Evolutionary conservation across 2,329 filamentous ascomycete genomes (phyloP).

Genomic region (Botryotinia narcissicola): DNA sequence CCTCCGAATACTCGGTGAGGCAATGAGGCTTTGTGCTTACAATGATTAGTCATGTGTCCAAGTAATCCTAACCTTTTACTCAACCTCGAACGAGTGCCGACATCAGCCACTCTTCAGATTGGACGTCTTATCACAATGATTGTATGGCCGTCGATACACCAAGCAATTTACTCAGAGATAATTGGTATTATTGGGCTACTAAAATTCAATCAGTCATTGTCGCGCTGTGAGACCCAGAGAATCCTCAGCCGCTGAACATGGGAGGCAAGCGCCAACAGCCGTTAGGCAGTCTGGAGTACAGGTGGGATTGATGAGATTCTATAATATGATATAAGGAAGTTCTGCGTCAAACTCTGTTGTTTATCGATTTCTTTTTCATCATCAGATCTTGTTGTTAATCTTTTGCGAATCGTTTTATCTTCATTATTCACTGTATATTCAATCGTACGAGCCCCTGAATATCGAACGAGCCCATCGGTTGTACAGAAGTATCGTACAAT

Average conservation of each 20-base stretch:
- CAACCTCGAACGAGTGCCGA: neutral
- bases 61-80: neutral
- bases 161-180: neutral
- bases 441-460: neutral
- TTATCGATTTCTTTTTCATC: neutral
- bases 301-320: neutral
- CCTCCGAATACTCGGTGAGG: slow-evolving; percentile 2
- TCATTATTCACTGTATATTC: slow-evolving; percentile 1
- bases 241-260: slow-evolving; percentile 15
- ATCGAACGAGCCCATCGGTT: neutral
- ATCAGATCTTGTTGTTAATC: neutral
- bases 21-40: slow-evolving; percentile 7
- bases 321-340: neutral
- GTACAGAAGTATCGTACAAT: neutral
- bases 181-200: neutral
- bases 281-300: neutral
- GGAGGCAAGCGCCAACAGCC: slow-evolving; percentile 15
- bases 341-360: neutral
- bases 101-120: slow-evolving; percentile 6
- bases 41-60: neutral
- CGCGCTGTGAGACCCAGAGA: neutral
- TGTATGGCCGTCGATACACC: neutral
- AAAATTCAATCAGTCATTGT: neutral
- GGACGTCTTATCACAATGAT: neutral
- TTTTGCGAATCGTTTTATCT: neutral